phyloP scores from a whole-genome alignment of 768 basidiomycete genomes.

The Kwoniella bestiolae region DNA sequence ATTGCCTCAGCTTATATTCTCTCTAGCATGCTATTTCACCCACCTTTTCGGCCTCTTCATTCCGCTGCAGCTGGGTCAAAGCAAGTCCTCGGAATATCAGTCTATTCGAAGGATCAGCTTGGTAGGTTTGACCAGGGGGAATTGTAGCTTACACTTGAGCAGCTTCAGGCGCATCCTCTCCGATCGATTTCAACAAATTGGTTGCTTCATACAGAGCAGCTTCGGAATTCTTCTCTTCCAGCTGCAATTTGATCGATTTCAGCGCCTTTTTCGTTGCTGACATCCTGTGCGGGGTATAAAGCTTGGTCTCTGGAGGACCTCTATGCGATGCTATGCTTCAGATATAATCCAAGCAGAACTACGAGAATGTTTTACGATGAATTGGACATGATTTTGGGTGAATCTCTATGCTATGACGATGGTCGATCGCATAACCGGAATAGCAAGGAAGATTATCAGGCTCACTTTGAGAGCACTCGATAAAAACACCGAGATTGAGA shows the following conservation, averaged over 20 bases:
- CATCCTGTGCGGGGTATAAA: constrained; percentile 25
- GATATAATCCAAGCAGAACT: not conserved
- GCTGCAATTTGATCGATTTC: constrained; percentile 48
- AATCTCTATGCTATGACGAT: not conserved
- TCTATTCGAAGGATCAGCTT: constrained; percentile 59
- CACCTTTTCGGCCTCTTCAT: constrained; percentile 84
- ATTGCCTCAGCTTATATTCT: constrained; percentile 5
- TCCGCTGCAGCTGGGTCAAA: constrained; percentile 71
- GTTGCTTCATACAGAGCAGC: constrained; percentile 44
- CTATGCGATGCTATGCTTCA: constrained; percentile 6
- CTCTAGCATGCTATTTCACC: constrained; percentile 63
- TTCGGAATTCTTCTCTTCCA: constrained; percentile 43
- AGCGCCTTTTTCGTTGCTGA: constrained; percentile 43
- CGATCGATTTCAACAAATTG: constrained; percentile 37
- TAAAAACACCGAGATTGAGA: not conserved
- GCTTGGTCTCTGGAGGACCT: not conserved
- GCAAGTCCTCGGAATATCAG: constrained; percentile 85
- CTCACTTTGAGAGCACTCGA: constrained; percentile 4
- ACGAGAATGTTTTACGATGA: constrained; percentile 2
- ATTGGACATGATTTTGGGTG: constrained; percentile 5
- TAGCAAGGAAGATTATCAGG: constrained; percentile 9
- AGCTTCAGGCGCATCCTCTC: constrained; percentile 35
- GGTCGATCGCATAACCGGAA: not conserved
- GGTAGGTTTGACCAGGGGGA: not conserved
- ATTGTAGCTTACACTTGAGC: constrained; percentile 38